Evolutionary conservation across 75 land plant species (phyloP).

Genomic region (Sequoiadendron giganteum): DNA sequence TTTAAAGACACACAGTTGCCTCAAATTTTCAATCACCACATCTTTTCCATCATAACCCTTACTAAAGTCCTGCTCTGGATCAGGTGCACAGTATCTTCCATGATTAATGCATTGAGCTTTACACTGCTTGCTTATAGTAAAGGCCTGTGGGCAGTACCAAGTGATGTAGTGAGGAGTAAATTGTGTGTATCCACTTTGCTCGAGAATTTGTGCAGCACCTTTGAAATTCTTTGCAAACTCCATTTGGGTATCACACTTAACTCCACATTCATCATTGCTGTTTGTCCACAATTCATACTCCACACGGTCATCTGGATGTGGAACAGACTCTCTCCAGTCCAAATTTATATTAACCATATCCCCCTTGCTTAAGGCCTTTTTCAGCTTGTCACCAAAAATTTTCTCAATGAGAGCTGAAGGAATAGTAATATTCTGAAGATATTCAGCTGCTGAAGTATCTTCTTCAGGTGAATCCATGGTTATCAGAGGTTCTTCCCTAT

Average conservation of each 20-base stretch:
- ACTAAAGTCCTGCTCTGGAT: conserved; percentile 90
- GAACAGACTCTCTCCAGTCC: conserved; percentile 91
- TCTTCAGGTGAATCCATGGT: conserved; percentile 92
- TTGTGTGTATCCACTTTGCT: conserved; percentile 72
- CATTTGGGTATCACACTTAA: conserved; percentile 80
- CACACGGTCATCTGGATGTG: conserved; percentile 96
- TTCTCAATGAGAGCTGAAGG: conserved; percentile 76
- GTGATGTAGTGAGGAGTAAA: conserved; percentile 97
- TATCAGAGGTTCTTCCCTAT: conserved; percentile 64
- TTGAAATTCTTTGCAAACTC: conserved; percentile 84
- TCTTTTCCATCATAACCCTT: conserved; percentile 91
- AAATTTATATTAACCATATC: conserved; percentile 87
- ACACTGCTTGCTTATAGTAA: conserved; percentile 79
- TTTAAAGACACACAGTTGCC: conserved; percentile 76
- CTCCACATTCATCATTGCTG: conserved; percentile 90
- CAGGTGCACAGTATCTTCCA: conserved; percentile 95
- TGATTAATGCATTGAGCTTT: conserved; percentile 94
- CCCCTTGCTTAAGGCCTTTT: conserved; percentile 43
- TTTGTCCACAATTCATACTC: conserved; percentile 97
- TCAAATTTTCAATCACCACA: conserved; percentile 83
- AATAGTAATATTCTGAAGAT: conserved; percentile 71
- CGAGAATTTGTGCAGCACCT: conserved; percentile 86
- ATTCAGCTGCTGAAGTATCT: conserved; percentile 49
- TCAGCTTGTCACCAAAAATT: conserved; percentile 59
- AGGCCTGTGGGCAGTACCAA: conserved; percentile 92